Percentiles rank a stretch among this genome's conserved stretches.
Evolutionary conservation across 108 stramenopile species (phyloP).

Genomic region (Skeletonema costatum): DNA sequence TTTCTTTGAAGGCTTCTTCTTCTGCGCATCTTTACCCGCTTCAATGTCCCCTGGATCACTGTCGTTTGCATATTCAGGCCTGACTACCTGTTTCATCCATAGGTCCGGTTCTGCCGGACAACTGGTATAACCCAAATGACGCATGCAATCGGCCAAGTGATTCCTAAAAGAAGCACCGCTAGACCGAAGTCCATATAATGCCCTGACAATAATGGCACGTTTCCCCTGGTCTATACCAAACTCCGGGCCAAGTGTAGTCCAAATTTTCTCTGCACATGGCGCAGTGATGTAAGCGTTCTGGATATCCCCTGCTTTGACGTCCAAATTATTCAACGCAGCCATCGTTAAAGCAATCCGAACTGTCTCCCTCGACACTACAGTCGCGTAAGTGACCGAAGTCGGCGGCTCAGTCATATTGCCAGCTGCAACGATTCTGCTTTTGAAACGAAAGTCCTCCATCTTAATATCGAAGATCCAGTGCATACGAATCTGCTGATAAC

Average conservation of each 20-base stretch:
- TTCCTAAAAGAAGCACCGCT: conserved; percentile 14
- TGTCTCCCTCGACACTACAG: conserved; percentile 47
- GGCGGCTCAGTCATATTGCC: conserved; percentile 52
- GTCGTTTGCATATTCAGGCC: too few species aligned
- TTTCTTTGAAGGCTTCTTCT: too few species aligned
- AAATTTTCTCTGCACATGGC: conserved; percentile 23
- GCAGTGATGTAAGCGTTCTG: conserved; percentile 49
- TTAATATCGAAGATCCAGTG: conserved; percentile 12
- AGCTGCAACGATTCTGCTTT: conserved; percentile 53
- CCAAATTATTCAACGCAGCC: conserved; percentile 49
- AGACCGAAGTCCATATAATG: conserved; percentile 27
- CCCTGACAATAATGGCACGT: conserved; percentile 7
- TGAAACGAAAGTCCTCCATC: conserved; percentile 28
- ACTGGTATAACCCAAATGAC: conserved; percentile 12
- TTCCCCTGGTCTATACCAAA: conserved; percentile 23
- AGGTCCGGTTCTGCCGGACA: conserved; percentile 49
- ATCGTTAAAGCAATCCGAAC: conserved; percentile 45
- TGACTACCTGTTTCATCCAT: conserved; percentile 15
- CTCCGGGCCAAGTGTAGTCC: conserved; percentile 19
- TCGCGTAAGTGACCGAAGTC: conserved; percentile 32
- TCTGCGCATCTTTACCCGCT: too few species aligned
- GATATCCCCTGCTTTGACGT: conserved; percentile 36
- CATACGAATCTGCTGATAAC: conserved; percentile 31
- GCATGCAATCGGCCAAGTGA: conserved; percentile 10
- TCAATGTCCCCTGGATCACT: too few species aligned